Percentiles rank a stretch among this genome's conserved stretches.
Conservation (phyloP, 148 eudicot species). For the Rhododendron henanense region DNA sequence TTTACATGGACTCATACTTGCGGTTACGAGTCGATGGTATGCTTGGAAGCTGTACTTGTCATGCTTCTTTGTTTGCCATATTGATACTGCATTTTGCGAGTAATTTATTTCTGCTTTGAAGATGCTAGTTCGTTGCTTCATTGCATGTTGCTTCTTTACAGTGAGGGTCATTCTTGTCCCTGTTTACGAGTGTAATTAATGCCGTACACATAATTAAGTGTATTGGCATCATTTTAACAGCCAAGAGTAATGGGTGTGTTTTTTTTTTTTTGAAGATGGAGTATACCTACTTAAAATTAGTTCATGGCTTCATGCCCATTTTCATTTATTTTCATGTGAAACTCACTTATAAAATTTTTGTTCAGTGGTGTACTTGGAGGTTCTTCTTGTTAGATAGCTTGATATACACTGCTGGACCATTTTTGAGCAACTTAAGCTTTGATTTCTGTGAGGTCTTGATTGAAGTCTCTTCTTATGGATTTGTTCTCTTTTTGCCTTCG, state of each 20-base stretch:
- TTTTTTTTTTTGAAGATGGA: background rate
- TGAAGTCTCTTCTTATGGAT: background rate
- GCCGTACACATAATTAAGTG: background rate
- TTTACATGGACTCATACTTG: background rate
- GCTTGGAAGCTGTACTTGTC: slow-evolving; percentile 1
- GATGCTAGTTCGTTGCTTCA: background rate
- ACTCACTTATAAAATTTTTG: background rate
- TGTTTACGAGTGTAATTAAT: background rate
- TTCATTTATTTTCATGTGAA: background rate
- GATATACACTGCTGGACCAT: background rate
- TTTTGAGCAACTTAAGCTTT: background rate
- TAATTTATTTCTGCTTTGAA: background rate
- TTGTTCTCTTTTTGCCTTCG: background rate
- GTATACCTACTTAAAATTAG: background rate
- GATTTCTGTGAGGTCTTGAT: background rate
- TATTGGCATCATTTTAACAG: background rate
- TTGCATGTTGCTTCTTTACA: background rate
- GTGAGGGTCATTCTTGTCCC: background rate
- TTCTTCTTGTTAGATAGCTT: background rate
- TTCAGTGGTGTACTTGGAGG: background rate
- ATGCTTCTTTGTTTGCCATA: background rate
- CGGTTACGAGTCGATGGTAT: background rate
- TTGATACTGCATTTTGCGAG: background rate
- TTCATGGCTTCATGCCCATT: background rate
- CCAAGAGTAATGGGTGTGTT: background rate